Evolutionary conservation across 2,329 filamentous ascomycete species (phyloP).

Genomic region (Fusarium dimerum): DNA sequence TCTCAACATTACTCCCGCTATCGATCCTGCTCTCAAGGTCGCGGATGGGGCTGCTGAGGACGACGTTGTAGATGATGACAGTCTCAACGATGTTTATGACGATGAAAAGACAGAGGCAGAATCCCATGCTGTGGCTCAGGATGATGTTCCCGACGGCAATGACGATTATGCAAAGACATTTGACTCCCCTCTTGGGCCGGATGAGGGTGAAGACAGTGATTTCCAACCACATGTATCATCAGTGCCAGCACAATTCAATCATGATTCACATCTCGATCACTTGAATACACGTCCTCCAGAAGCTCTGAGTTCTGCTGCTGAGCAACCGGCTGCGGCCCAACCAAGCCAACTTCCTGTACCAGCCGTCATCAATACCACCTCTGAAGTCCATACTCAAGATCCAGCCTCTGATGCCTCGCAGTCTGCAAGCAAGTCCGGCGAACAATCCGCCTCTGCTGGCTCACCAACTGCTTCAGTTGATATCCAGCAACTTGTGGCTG

Average conservation of each 20-base stretch:
- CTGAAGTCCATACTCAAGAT: constrained; percentile 29
- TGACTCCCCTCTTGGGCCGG: constrained; percentile 47
- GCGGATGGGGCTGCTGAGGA: constrained; percentile 34
- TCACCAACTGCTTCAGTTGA: constrained; percentile 36
- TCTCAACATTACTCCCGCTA: constrained; percentile 31
- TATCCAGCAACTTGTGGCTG: constrained; percentile 44
- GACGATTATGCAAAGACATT: constrained; percentile 55
- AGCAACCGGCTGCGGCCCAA: constrained; percentile 31
- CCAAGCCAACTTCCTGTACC: constrained; percentile 25
- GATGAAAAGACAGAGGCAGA: constrained; percentile 37
- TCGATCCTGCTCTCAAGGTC: constrained; percentile 31
- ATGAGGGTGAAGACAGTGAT: constrained; percentile 39
- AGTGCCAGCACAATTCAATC: constrained; percentile 44
- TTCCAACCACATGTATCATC: constrained; percentile 46
- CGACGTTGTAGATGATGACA: constrained; percentile 47
- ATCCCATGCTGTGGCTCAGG: constrained; percentile 29
- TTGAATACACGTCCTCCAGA: constrained; percentile 36
- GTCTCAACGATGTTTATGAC: constrained; percentile 50
- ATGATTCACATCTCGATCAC: constrained; percentile 42
- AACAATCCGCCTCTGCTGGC: constrained; percentile 28
- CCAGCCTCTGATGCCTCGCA: constrained; percentile 21
- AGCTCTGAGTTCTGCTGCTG: constrained; percentile 34
- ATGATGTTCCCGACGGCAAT: constrained; percentile 37
- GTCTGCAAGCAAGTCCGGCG: constrained; percentile 25
- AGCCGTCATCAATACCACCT: constrained; percentile 30